Base-by-base conservation (phyloP, 306 rosid genomes). In the Ormosia semicastrata region DNA sequence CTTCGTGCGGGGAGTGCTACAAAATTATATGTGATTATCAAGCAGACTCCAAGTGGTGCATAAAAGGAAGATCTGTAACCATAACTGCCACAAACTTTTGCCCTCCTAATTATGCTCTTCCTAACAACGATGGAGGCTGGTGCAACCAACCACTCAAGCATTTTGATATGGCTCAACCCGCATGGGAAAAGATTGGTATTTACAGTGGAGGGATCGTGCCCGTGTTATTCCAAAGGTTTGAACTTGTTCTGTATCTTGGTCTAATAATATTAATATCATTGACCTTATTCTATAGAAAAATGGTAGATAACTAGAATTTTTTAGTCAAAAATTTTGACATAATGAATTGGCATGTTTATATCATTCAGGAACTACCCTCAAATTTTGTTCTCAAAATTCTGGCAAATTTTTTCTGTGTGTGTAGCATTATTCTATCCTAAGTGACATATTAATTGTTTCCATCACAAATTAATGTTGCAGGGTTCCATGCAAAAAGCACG, bases 101-200 rank as follows among this genome's bases (percentile, higher is more conserved):
- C 74, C 98, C 98, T 46, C 95, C 98, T 0, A 94, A 94, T 79
- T 85, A 3, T 5, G 94, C 84, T 64, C 92, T 80, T 6, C 84
- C 98, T 0, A 94, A 73, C 82, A 15, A 92, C 85, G 75, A 92
- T 39, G 98, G 98, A 68, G 98, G 98, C 0, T 94, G 98, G 98
- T 94, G 98, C 89, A 94, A 94, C 80, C 92, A 94, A 10, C 98
- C 98, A 1, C 92, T 90, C 59, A 73, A 88, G 87, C 98, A 94
- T 69, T 94, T 94, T 41, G 98, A 94, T 77, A 94, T 94, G 98
- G 94, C 98, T 15, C 91, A 92, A 53, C 98, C 95, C 2, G 95
- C 98, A 1, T 94, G 98, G 98, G 88, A 90, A 81, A 89, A 92
- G 87, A 92, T 92, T 30, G 98, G 92, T 2, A 88, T 92, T 37